Evolutionary conservation across 2,329 filamentous ascomycete species (phyloP).

Genomic region (Microthyrium microscopicum): DNA sequence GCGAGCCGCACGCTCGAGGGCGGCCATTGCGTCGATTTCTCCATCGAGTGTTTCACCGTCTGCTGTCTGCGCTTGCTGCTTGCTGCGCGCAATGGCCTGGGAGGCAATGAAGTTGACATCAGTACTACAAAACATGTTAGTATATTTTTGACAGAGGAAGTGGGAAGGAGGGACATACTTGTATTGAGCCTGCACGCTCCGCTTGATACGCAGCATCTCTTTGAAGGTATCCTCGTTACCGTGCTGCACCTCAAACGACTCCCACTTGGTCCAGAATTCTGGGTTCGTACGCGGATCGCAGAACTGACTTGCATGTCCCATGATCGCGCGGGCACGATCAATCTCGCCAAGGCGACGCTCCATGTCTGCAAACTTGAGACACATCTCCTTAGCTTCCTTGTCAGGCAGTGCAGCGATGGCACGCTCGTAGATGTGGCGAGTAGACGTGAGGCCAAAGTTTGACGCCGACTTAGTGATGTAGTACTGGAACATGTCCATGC

Average conservation of each 20-base stretch:
- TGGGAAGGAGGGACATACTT: conserved; percentile 45
- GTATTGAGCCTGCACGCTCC: conserved; percentile 93
- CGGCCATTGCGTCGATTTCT: conserved; percentile 69
- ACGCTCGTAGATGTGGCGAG: conserved; percentile 86
- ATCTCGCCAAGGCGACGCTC: conserved; percentile 83
- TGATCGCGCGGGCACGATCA: conserved; percentile 86
- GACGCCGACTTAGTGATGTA: conserved; percentile 98
- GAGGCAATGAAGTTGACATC: conserved; percentile 98
- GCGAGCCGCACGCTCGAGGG: conserved; percentile 71
- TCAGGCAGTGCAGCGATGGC: conserved; percentile 90
- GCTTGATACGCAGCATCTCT: conserved; percentile 95
- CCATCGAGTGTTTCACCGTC: conserved; percentile 28
- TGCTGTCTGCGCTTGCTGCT: conserved; percentile 37
- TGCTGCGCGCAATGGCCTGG: conserved; percentile 72
- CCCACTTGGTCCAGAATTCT: conserved; percentile 92
- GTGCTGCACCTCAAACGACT: conserved; percentile 90
- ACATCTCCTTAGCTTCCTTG: conserved; percentile 89
- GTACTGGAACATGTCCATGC: conserved; percentile 96
- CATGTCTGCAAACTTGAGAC: conserved; percentile 96
- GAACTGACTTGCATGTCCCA: conserved; percentile 91
- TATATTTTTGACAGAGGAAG: too few relatives aligned
- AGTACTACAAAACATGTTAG: conserved; percentile 37
- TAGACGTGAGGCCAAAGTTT: conserved; percentile 93
- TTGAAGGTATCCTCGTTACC: conserved; percentile 99
- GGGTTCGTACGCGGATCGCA: conserved; percentile 85